phyloP scores from a whole-genome alignment of 2,329 filamentous ascomycete species.

The Penicillium expansum region DNA sequence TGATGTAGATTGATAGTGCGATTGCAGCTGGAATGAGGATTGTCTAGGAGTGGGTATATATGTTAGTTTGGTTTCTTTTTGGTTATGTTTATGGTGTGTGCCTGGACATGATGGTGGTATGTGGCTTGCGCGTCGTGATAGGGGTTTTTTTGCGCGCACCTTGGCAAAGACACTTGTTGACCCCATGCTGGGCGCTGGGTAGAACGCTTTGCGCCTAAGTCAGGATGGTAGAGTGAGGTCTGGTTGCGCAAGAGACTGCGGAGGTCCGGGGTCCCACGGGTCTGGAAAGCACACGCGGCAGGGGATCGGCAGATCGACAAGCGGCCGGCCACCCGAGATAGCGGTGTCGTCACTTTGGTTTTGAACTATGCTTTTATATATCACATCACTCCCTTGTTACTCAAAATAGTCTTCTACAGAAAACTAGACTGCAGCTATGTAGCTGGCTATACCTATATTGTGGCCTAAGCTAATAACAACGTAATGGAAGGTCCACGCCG shows the following conservation, averaged over 20 bases:
- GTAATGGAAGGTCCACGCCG: neutral
- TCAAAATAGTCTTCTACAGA: neutral
- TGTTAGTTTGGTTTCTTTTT: conserved; percentile 5
- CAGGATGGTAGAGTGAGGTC: neutral
- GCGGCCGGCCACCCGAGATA: neutral
- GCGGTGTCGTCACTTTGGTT: neutral
- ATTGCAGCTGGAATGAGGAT: conserved; percentile 68
- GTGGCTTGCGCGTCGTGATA: neutral
- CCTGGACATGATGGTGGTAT: neutral
- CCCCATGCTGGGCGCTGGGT: conserved; percentile 23
- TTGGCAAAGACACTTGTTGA: conserved; percentile 32
- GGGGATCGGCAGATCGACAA: conserved; percentile 8
- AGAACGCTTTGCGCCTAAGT: neutral
- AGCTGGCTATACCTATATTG: neutral
- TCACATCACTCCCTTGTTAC: neutral
- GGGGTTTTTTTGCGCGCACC: conserved; percentile 16
- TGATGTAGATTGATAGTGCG: conserved; percentile 66
- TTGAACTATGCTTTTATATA: neutral
- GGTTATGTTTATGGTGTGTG: neutral
- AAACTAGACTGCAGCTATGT: neutral
- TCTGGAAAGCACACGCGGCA: neutral
- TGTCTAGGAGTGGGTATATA: conserved; percentile 50
- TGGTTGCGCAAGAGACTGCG: neutral
- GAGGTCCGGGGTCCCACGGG: neutral
- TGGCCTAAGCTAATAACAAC: neutral